Conservation (phyloP, 1,284 basidiomycete species). For the Moesziomyces globuligerus region DNA sequence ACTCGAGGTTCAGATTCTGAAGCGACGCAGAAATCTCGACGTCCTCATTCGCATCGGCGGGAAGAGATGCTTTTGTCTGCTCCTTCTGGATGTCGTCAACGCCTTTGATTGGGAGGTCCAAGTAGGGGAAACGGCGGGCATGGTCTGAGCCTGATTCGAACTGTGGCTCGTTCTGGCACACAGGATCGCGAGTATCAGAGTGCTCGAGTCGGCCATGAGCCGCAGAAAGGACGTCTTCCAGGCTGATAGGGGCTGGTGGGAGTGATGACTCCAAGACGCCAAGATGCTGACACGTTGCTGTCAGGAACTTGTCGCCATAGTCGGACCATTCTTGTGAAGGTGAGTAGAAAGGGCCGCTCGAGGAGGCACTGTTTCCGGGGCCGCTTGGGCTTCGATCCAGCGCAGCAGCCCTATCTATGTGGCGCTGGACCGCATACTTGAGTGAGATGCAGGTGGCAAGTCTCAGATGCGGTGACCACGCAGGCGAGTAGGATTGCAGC, state of each 20-base stretch:
- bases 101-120: slow-evolving; percentile 46
- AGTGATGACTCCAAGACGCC: slow-evolving; percentile 46
- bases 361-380: not conserved
- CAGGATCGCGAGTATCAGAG: slow-evolving; percentile 11
- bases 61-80: not conserved
- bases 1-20: slow-evolving; percentile 8
- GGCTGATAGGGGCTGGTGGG: slow-evolving; percentile 48
- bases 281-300: slow-evolving; percentile 63
- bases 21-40: slow-evolving; percentile 11
- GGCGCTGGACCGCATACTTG: slow-evolving; percentile 49
- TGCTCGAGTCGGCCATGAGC: slow-evolving; percentile 37
- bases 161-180: slow-evolving; percentile 30
- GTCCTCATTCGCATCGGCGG: not conserved
- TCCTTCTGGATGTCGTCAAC: slow-evolving; percentile 20
- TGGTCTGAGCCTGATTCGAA: slow-evolving; percentile 42
- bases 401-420: slow-evolving; percentile 35
- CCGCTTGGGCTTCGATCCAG: slow-evolving; percentile 6
- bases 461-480: slow-evolving; percentile 54
- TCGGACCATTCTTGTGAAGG: slow-evolving; percentile 49
- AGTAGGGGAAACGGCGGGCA: slow-evolving; percentile 31
- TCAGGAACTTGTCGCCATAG: slow-evolving; percentile 54
- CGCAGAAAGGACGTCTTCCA: slow-evolving; percentile 51
- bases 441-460: slow-evolving; percentile 57
- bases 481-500: slow-evolving; percentile 55
- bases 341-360: slow-evolving; percentile 1